phyloP scores from a whole-genome alignment of 2,329 filamentous ascomycete species.

The Monilinia laxa region DNA sequence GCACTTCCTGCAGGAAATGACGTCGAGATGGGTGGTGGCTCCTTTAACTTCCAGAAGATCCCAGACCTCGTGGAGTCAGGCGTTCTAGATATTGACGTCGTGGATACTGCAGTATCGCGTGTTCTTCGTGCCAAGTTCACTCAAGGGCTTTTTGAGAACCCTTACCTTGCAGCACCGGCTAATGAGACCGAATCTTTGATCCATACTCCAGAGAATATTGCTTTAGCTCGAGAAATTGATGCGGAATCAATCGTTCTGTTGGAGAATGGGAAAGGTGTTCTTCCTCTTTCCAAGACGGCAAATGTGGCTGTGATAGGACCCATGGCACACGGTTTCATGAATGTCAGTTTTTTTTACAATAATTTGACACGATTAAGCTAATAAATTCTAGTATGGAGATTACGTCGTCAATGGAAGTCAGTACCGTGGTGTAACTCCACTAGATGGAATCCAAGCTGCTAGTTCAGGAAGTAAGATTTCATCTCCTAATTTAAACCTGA shows the following conservation, averaged over 20 bases:
- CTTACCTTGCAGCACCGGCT: slow-evolving; percentile 58
- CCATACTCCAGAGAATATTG: slow-evolving; percentile 66
- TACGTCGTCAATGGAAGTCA: slow-evolving; percentile 64
- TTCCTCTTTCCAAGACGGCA: slow-evolving; percentile 66
- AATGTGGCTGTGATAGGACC: slow-evolving; percentile 72
- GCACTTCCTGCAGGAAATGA: slow-evolving; percentile 68
- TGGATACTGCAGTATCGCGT: slow-evolving; percentile 66
- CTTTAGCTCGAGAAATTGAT: slow-evolving; percentile 71
- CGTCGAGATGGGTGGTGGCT: slow-evolving; percentile 75
- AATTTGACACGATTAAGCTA: slow-evolving; percentile 14
- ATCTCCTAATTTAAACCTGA: not conserved
- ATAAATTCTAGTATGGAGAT: slow-evolving; percentile 61
- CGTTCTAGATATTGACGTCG: slow-evolving; percentile 55
- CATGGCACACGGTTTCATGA: slow-evolving; percentile 71
- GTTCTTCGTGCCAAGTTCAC: slow-evolving; percentile 67
- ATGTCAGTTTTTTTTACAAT: slow-evolving; percentile 49
- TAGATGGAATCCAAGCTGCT: slow-evolving; percentile 64
- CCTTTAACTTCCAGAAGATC: slow-evolving; percentile 67
- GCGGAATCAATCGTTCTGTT: slow-evolving; percentile 77
- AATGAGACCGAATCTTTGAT: slow-evolving; percentile 58
- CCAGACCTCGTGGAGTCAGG: slow-evolving; percentile 62
- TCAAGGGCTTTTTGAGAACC: slow-evolving; percentile 69
- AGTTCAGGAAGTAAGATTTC: slow-evolving; percentile 50
- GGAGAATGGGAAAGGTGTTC: slow-evolving; percentile 67
- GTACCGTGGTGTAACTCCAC: slow-evolving; percentile 65